These are phyloP conservation scores for bread wheat (Triticum aestivum) DNA, from an alignment of 176 grass and related monocot genomes.

Conservation along the genomic window DNA sequence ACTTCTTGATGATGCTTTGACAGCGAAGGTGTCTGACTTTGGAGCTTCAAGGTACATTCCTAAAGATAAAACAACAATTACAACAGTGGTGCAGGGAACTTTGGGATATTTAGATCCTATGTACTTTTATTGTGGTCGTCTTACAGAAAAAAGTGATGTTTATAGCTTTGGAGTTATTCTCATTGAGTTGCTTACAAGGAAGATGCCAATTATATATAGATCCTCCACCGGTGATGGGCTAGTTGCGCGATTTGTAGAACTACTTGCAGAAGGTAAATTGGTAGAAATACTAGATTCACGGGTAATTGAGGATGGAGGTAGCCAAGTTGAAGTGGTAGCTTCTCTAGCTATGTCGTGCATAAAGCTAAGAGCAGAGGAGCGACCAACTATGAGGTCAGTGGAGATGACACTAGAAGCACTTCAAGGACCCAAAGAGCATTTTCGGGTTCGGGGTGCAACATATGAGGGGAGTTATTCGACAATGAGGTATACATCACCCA, in stretches of 20 bases:
- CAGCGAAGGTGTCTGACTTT: neutral
- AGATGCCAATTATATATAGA: neutral
- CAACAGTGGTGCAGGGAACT: neutral
- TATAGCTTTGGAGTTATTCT: conserved; percentile 8
- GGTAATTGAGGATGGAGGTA: neutral
- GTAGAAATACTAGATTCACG: neutral
- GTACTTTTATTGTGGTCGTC: neutral
- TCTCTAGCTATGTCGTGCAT: neutral
- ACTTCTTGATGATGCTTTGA: conserved; percentile 9
- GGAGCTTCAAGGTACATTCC: neutral
- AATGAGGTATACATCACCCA: neutral
- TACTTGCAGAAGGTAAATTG: neutral
- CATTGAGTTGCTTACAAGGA: neutral
- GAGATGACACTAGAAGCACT: neutral
- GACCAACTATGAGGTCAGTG: neutral
- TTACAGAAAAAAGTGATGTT: neutral
- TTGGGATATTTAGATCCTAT: neutral
- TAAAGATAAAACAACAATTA: neutral
- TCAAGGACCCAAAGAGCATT: neutral
- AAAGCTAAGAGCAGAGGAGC: neutral
- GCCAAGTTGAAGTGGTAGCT: neutral
- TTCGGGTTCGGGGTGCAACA: neutral
- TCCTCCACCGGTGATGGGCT: neutral
- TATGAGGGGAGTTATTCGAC: neutral
- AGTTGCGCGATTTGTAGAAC: neutral